Evolutionary conservation across 1,284 basidiomycete genomes (phyloP).

Genomic region (Garcileccinum viscosum): DNA sequence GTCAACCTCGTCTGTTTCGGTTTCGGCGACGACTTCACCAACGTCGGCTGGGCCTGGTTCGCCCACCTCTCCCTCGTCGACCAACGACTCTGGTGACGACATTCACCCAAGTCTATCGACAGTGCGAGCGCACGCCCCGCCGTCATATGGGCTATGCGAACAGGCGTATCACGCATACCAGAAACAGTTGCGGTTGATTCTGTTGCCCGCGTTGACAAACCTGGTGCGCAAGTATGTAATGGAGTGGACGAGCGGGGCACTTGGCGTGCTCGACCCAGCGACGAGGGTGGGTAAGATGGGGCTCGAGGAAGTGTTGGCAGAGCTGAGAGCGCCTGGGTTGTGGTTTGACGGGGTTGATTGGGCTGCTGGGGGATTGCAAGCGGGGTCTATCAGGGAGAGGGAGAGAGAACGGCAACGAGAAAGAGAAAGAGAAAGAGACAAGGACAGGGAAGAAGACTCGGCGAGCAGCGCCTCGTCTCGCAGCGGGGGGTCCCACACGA

Average conservation of each 20-base stretch:
- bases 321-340: slow-evolving; percentile 60
- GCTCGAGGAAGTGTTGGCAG: slow-evolving; percentile 62
- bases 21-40: slow-evolving; percentile 18
- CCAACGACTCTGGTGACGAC: slow-evolving; percentile 33
- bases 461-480: slow-evolving; percentile 57
- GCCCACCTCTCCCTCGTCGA: slow-evolving; percentile 21
- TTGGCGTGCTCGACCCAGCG: slow-evolving; percentile 46
- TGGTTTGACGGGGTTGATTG: slow-evolving; percentile 77
- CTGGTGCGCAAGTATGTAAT: slow-evolving; percentile 68
- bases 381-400: slow-evolving; percentile 39
- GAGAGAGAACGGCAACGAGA: slow-evolving; percentile 35
- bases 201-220: slow-evolving; percentile 70
- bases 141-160: slow-evolving; percentile 62
- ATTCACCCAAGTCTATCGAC: slow-evolving; percentile 57
- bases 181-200: slow-evolving; percentile 60
- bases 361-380: slow-evolving; percentile 36
- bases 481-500: slow-evolving; percentile 57
- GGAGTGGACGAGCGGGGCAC: slow-evolving; percentile 48
- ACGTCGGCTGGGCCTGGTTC: slow-evolving; percentile 22
- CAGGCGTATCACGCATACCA: slow-evolving; percentile 61
- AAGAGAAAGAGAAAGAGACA: slow-evolving; percentile 34
- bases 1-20: slow-evolving; percentile 15
- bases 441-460: slow-evolving; percentile 40
- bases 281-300: slow-evolving; percentile 58
- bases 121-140: slow-evolving; percentile 54